Evolutionary conservation across 768 basidiomycete species (phyloP), one percentile per base, ranked within the genome.

Genomic region (Tylopilus felleus): DNA sequence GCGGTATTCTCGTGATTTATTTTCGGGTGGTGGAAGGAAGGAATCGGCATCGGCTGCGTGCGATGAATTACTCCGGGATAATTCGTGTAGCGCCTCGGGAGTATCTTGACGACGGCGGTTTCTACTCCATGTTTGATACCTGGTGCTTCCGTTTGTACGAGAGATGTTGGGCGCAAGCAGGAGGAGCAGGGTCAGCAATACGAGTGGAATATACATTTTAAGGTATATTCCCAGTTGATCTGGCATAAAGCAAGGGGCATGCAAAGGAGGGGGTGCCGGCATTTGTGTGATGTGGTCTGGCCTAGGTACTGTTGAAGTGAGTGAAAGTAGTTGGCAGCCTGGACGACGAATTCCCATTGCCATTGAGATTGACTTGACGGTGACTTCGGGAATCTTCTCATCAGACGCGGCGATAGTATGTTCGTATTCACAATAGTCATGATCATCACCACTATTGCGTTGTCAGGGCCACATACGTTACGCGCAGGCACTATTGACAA

Each of bases 311-410:
- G 71, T 22, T 77, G 77, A 43, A 74, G 46, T 76, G 22, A 98
- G 80, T 2, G 93, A 90, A 41, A 98, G 79, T 19, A 98, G 80
- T 61, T 96, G 92, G 71, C 94, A 93, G 39, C 93, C 96, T 7
- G 96, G 94, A 27, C 77, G 76, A 41, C 79, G 78, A 49, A 98
- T 80, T 29, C 90, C 91, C 84, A 93, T 90, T 4, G 86, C 88
- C 78, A 94, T 91, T 13, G 92, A 93, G 63, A 97, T 77, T 2
- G 92, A 87, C 68, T 93, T 97, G 64, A 98, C 81, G 0, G 92
- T 90, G 19, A 95, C 78, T 72, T 98, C 95, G 47, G 77, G 80
- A 13, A 82, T 73, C 33, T 69, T 69, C 23, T 59, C 38, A 9
- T 51, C 27, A 27, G 61, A 57, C 6, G 55, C 59, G 23, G 58